phyloP scores from a whole-genome alignment of 176 grass and related monocot species.

The Oryza officinalis region DNA sequence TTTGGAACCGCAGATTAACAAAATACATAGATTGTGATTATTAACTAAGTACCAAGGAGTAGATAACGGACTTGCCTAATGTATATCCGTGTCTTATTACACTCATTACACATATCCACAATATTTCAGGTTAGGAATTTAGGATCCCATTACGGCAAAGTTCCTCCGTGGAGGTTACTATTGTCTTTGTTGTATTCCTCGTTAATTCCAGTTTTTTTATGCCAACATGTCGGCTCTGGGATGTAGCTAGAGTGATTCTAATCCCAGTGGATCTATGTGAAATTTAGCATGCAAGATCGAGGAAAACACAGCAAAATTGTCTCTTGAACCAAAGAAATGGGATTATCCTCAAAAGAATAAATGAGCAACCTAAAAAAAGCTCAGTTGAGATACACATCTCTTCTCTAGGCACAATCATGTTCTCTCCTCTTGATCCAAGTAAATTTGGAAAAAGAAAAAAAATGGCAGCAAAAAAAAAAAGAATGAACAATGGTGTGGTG shows the following conservation, averaged over 20 bases:
- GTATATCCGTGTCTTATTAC: not conserved
- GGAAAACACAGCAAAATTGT: not conserved
- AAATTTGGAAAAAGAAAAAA: not conserved
- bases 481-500: not conserved
- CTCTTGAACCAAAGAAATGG: not conserved
- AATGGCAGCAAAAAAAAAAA: not conserved
- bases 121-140: not conserved
- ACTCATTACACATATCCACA: not conserved
- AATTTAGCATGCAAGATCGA: not conserved
- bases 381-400: not conserved
- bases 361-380: slow-evolving; percentile 24
- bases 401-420: slow-evolving; percentile 31
- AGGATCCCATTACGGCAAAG: not conserved
- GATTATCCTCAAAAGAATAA: slow-evolving; percentile 19
- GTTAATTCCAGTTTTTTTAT: not conserved
- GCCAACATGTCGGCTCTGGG: not conserved
- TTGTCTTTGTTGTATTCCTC: not conserved
- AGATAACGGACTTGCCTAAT: not conserved
- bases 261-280: not conserved
- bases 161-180: not conserved
- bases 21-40: not conserved
- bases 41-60: not conserved
- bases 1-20: not conserved
- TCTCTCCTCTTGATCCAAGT: slow-evolving; percentile 33
- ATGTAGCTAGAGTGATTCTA: not conserved